phyloP scores from a whole-genome alignment of 2,329 filamentous ascomycete species.

The Claviceps maximensis region DNA sequence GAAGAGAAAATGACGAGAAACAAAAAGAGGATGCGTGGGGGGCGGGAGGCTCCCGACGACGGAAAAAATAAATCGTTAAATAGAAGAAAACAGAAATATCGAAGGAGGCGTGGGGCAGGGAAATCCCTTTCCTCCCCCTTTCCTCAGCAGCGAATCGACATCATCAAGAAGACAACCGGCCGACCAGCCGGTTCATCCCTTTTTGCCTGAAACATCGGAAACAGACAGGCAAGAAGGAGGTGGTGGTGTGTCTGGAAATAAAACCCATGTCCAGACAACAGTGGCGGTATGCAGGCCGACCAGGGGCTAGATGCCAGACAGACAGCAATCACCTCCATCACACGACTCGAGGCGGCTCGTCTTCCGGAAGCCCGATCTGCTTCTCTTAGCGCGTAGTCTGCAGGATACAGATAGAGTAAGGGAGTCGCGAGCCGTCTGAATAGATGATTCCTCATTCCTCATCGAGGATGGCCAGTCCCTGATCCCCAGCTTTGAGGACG shows the following conservation, averaged over 20 bases:
- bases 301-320: neutral
- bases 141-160: neutral
- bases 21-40: too few species aligned
- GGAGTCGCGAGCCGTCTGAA: neutral
- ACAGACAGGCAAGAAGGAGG: neutral
- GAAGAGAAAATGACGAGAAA: too few species aligned
- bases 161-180: neutral
- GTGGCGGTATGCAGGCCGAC: neutral
- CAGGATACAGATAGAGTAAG: neutral
- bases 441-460: neutral
- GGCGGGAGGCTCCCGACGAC: too few species aligned
- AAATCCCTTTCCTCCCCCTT: too few species aligned
- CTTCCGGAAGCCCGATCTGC: neutral
- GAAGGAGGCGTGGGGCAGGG: too few species aligned
- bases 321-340: neutral
- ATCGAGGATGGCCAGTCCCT: too few species aligned
- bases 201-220: neutral
- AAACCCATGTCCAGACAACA: too few species aligned
- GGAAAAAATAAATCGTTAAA: too few species aligned
- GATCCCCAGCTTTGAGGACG: neutral
- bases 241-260: neutral
- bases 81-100: too few species aligned
- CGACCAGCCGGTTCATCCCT: neutral
- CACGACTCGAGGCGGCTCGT: slow-evolving; percentile 3
- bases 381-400: neutral